phyloP scores from a whole-genome alignment of 352 stramenopile genomes.

The Phytopythium litorale region DNA sequence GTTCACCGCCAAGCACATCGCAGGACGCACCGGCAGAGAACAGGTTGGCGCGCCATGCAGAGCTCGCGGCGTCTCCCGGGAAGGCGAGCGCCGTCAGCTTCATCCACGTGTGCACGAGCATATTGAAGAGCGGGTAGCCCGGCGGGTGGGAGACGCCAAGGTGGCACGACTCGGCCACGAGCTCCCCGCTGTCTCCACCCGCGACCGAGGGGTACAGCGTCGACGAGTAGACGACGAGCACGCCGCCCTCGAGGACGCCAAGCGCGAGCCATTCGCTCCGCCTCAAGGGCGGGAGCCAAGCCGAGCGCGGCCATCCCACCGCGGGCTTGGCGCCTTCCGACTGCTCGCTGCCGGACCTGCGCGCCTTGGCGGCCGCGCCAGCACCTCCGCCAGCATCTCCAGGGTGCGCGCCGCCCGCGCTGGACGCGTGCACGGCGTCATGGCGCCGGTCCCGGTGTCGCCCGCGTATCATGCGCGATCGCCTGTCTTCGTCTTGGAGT shows the following conservation, averaged over 20 bases:
- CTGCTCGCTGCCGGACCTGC: neutral
- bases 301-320: neutral
- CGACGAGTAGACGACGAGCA: slow-evolving; percentile 61
- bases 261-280: slow-evolving; percentile 4
- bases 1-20: neutral
- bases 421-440: slow-evolving; percentile 1
- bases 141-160: slow-evolving; percentile 93
- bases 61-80: slow-evolving; percentile 7
- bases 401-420: neutral
- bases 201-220: slow-evolving; percentile 86
- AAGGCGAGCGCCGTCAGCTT: neutral
- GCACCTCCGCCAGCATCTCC: neutral
- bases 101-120: slow-evolving; percentile 79
- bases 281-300: neutral
- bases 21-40: slow-evolving; percentile 63
- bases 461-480: neutral
- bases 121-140: slow-evolving; percentile 93
- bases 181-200: slow-evolving; percentile 89
- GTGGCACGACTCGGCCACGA: slow-evolving; percentile 93
- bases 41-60: slow-evolving; percentile 87
- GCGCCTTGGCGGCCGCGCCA: neutral
- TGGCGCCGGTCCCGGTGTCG: neutral
- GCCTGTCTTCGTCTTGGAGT: neutral
- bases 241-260: slow-evolving; percentile 10
- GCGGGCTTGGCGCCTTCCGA: neutral